Percentiles rank a stretch among this genome's conserved stretches.
Evolutionary conservation across 2,329 filamentous ascomycete genomes (phyloP).

Genomic region (Cryphonectria radicalis): DNA sequence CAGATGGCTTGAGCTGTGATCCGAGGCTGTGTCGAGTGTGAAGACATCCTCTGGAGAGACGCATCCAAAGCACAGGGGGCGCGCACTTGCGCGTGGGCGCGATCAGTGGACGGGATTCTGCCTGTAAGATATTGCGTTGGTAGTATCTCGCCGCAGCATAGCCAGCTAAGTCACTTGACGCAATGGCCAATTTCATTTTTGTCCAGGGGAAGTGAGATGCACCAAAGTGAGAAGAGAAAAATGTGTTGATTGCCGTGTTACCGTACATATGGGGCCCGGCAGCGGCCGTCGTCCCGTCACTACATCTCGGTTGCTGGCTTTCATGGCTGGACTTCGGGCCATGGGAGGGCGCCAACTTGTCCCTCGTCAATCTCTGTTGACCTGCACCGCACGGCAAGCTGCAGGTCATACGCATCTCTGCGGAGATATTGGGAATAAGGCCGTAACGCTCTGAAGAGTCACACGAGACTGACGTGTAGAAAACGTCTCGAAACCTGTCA

Average conservation of each 20-base stretch:
- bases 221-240: background rate
- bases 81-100: slow-evolving; percentile 3
- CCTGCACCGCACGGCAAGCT: slow-evolving; percentile 14
- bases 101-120: background rate
- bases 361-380: slow-evolving; percentile 17
- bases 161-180: background rate
- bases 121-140: background rate
- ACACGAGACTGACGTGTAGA: slow-evolving; percentile 13
- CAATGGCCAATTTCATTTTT: background rate
- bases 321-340: slow-evolving; percentile 6
- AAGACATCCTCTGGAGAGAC: background rate
- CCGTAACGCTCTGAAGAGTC: slow-evolving; percentile 31
- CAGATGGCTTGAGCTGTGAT: background rate
- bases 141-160: background rate
- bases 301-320: background rate
- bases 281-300: background rate
- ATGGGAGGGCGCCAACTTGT: background rate
- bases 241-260: background rate
- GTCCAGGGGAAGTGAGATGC: background rate
- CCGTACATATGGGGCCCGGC: background rate
- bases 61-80: background rate
- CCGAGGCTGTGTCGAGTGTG: background rate
- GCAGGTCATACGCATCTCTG: slow-evolving; percentile 5
- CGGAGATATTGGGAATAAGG: slow-evolving; percentile 31
- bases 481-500: slow-evolving; percentile 33